Evolutionary conservation across 2,329 filamentous ascomycete genomes (phyloP).

Genomic region (Botryotinia narcissicola): DNA sequence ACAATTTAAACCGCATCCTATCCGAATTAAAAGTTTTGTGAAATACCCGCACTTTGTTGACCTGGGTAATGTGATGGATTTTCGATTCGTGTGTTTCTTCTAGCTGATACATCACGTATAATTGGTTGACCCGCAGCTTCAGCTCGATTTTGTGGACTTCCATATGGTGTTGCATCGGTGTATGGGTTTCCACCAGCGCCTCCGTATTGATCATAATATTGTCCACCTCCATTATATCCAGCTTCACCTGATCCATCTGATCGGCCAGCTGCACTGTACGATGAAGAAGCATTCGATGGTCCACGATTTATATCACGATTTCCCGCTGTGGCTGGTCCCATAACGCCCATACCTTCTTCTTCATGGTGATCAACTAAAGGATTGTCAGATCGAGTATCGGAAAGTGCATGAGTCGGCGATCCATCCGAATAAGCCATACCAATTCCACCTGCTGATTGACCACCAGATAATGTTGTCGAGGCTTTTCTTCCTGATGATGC

Average conservation of each 20-base stretch:
- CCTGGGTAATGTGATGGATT: constrained; percentile 78
- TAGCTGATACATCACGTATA: constrained; percentile 87
- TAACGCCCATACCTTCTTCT: constrained; percentile 79
- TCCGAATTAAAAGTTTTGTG: constrained; percentile 80
- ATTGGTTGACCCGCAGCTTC: constrained; percentile 65
- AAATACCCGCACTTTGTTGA: constrained; percentile 90
- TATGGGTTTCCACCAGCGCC: constrained; percentile 53
- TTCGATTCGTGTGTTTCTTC: constrained; percentile 93
- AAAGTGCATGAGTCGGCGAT: constrained; percentile 62
- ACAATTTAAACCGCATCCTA: background rate
- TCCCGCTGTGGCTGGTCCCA: constrained; percentile 68
- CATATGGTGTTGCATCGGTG: constrained; percentile 43
- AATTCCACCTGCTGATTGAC: constrained; percentile 51
- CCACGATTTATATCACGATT: constrained; percentile 81
- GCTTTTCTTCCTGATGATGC: constrained; percentile 75
- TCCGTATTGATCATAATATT: constrained; percentile 53
- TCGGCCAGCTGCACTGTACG: constrained; percentile 78
- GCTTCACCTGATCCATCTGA: constrained; percentile 66
- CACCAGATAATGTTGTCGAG: constrained; percentile 85
- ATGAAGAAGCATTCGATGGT: constrained; percentile 92
- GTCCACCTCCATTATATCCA: constrained; percentile 47
- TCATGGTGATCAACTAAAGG: constrained; percentile 55
- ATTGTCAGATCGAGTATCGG: constrained; percentile 69
- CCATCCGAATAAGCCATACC: constrained; percentile 71
- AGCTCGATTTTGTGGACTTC: constrained; percentile 40